Evolutionary conservation across 176 grass and related monocot species (phyloP), one percentile per base, ranked within the genome.

Genomic region (Olyra latifolia): DNA sequence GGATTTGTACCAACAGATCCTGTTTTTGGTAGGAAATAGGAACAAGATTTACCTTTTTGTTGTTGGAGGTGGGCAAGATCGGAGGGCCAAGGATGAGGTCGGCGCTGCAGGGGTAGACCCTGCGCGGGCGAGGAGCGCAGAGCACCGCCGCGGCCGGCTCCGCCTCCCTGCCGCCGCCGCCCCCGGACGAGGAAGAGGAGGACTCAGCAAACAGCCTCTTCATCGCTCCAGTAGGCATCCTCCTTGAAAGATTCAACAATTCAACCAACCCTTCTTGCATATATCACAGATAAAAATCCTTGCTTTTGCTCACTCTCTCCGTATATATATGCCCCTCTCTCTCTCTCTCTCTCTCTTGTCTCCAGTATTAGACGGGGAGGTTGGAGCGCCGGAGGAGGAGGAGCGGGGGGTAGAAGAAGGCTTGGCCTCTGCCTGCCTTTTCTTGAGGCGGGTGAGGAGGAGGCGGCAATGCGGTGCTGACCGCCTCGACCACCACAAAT

Each of bases 71-170:
- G 63, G 83, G 32, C 32, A 82, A 82, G 6, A 77, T 72, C 0
- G 88, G 88, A 3, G 83, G 78, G 65, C 88, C 88, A 0, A 89
- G 83, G 72, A 89, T 86, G 65, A 89, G 83, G 66, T 89, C 88
- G 60, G 82, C 82, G 77, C 58, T 78, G 78, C 88, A 86, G 0
- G 88, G 83, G 0, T 89, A 82, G 23, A 3, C 82, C 77, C 87
- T 65, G 23, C 88, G 72, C 9, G 88, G 88, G 0, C 78, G 39
- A 0, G 87, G 88, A 13, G 88, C 82, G 78, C 88, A 89, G n/a
- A 89, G 78, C 78, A 89, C 88, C 46, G 66, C 66, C 80, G 64
- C 50, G 3, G 42, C 66, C 24, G 63, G 14, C 68, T 84, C 86
- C 23, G 64, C 22, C 14, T 77, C 82, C 77, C 87, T 63, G 38